Conservation (phyloP, 176 grass and related monocot genomes). For the Bonia amplexicaulis region DNA sequence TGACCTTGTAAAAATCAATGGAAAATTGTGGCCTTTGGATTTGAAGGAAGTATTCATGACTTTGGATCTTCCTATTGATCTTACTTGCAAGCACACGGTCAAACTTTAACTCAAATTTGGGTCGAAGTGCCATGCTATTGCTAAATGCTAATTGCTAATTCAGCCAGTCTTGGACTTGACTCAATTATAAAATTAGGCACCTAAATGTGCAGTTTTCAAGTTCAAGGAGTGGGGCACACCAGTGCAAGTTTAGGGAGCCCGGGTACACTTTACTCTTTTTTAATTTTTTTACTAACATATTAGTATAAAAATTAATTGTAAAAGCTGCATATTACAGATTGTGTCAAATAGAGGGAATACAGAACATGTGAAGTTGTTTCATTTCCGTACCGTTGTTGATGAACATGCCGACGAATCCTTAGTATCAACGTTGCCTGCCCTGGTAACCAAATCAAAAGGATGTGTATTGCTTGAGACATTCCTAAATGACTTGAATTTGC, state of each 20-base stretch:
- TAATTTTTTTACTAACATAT: neutral
- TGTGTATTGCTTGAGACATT: conserved; percentile 12
- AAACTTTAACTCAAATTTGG: neutral
- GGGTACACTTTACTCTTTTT: neutral
- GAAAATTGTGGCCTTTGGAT: neutral
- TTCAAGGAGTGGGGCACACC: neutral
- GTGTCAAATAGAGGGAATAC: neutral
- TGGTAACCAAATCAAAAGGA: conserved; percentile 22
- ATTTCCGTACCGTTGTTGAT: conserved; percentile 29
- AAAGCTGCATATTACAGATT: neutral
- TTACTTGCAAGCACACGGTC: neutral
- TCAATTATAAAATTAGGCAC: neutral
- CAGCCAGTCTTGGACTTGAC: neutral
- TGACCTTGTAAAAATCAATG: neutral
- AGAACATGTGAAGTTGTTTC: neutral
- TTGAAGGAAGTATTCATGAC: neutral
- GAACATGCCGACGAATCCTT: conserved; percentile 10
- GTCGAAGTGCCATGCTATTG: neutral
- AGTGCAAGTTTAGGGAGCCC: neutral
- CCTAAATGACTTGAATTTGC: conserved; percentile 20
- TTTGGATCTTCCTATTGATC: neutral
- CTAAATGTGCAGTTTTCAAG: neutral
- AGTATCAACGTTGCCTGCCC: conserved; percentile 20
- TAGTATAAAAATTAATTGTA: neutral
- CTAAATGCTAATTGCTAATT: neutral